A percentile compares a stretch with the other conserved stretches of the same genome.
Evolutionary conservation across 106 monocot species (phyloP).

Genomic region (Xerophyta viscosa): DNA sequence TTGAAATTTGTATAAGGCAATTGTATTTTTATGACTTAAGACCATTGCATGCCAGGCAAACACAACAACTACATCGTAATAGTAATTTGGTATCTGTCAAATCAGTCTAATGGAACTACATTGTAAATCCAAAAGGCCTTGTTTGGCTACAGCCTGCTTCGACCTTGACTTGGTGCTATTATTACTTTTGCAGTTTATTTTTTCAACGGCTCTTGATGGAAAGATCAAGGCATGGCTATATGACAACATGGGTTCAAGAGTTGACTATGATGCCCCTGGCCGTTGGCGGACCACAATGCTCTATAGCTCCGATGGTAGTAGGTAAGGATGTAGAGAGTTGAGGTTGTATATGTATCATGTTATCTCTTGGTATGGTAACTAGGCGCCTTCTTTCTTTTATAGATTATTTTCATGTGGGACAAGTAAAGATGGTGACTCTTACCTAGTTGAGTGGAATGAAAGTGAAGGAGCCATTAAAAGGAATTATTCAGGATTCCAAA

Average conservation of each 20-base stretch:
- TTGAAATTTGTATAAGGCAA: too few relatives aligned
- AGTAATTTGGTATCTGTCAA: too few relatives aligned
- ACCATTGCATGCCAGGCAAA: too few relatives aligned
- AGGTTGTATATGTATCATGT: not conserved
- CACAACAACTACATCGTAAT: too few relatives aligned
- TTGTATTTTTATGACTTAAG: too few relatives aligned
- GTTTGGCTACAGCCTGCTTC: too few relatives aligned
- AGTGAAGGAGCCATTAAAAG: slow-evolving; percentile 87
- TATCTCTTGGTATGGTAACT: too few relatives aligned
- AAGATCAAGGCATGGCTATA: slow-evolving; percentile 82
- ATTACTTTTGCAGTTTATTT: slow-evolving; percentile 49
- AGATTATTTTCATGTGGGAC: slow-evolving; percentile 93
- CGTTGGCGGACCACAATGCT: slow-evolving; percentile 59
- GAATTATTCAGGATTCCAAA: slow-evolving; percentile 59
- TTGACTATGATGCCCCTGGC: slow-evolving; percentile 74
- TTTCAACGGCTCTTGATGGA: slow-evolving; percentile 65
- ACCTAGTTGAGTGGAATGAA: slow-evolving; percentile 87
- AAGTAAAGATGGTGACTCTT: slow-evolving; percentile 78
- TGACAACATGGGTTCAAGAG: slow-evolving; percentile 51
- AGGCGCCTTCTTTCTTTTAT: slow-evolving; percentile 9
- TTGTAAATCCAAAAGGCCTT: too few relatives aligned
- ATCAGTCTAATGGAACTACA: too few relatives aligned
- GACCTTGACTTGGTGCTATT: too few relatives aligned
- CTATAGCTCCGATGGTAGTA: slow-evolving; percentile 61
- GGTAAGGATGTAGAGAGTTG: slow-evolving; percentile 17